phyloP scores from a whole-genome alignment of 83 land plant species.

The Picea mariana region DNA sequence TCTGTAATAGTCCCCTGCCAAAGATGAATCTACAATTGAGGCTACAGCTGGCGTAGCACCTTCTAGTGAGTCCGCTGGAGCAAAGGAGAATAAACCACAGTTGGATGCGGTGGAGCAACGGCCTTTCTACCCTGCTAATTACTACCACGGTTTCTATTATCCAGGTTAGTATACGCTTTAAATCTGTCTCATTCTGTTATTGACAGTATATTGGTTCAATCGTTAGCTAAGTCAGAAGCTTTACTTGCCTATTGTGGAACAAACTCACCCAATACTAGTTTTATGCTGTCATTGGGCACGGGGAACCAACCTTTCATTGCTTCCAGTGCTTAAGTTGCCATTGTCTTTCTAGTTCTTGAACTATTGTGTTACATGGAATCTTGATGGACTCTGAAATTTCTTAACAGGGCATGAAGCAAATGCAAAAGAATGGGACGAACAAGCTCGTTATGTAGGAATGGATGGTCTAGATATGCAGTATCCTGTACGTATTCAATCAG shows the following conservation, averaged over 20 bases:
- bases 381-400: background rate
- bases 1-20: background rate
- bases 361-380: background rate
- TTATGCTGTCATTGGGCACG: background rate
- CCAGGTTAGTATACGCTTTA: conserved; percentile 31
- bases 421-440: conserved; percentile 30
- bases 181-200: background rate
- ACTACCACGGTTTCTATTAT: conserved; percentile 40
- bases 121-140: conserved; percentile 17
- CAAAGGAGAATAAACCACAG: conserved; percentile 13
- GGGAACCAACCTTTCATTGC: background rate
- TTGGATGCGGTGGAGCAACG: conserved; percentile 19
- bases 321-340: background rate
- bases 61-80: background rate
- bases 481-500: conserved; percentile 28
- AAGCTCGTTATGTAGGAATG: conserved; percentile 19
- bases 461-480: conserved; percentile 40
- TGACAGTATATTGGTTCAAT: background rate
- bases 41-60: background rate
- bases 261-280: background rate
- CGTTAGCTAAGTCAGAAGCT: background rate
- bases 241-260: background rate
- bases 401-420: conserved; percentile 29
- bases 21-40: conserved; percentile 5
- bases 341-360: background rate